These are phyloP conservation scores for Pulchroboletus neoregius DNA, from an alignment of 1,284 basidiomycete genomes.

Conservation along the genomic window DNA sequence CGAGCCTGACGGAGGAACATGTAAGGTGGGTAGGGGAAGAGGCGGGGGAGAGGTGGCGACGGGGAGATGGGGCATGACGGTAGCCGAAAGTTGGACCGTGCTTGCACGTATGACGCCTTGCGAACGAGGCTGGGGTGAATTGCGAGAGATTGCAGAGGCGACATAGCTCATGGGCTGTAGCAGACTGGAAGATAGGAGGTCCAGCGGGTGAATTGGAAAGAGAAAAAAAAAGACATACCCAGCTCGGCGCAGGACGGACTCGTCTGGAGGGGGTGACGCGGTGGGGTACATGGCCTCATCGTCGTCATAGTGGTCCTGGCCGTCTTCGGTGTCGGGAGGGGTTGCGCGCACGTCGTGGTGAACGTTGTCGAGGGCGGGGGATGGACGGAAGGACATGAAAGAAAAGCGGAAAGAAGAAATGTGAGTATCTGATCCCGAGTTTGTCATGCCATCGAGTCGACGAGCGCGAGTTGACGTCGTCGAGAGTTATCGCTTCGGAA, in stretches of 20 bases:
- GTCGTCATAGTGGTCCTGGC: slow-evolving; percentile 13
- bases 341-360: slow-evolving; percentile 1
- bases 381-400: slow-evolving; percentile 14
- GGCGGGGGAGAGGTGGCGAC: slow-evolving; percentile 1
- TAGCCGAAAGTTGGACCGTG: slow-evolving; percentile 61
- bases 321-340: background rate
- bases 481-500: background rate
- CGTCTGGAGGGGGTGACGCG: slow-evolving; percentile 31
- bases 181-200: slow-evolving; percentile 20
- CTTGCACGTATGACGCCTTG: slow-evolving; percentile 60
- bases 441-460: slow-evolving; percentile 8
- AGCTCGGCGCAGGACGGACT: slow-evolving; percentile 47
- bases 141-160: slow-evolving; percentile 31
- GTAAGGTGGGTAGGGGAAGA: background rate
- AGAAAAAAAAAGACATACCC: slow-evolving; percentile 38
- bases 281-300: slow-evolving; percentile 19
- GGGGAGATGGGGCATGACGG: slow-evolving; percentile 7
- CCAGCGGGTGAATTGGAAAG: slow-evolving; percentile 1
- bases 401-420: background rate
- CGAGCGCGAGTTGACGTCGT: background rate
- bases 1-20: background rate
- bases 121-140: slow-evolving; percentile 41
- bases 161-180: slow-evolving; percentile 37
- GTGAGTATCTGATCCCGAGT: background rate
- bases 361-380: background rate